A percentile compares a stretch with the other conserved stretches of the same genome.
Conservation (phyloP, 148 eudicot species). For the Cornus kousa region DNA sequence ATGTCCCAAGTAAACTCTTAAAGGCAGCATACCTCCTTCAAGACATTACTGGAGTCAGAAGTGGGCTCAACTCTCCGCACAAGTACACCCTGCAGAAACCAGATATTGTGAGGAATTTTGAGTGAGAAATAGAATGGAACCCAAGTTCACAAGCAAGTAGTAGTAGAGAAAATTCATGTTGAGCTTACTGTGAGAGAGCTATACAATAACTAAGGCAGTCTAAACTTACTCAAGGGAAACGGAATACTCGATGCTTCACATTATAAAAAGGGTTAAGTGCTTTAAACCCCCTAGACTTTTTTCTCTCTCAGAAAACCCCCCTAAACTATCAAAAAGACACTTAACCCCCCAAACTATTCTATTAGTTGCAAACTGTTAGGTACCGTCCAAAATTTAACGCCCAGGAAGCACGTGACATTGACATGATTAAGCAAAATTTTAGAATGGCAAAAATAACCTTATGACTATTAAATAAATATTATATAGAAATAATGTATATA, state of each 20-base stretch:
- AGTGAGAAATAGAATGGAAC: background rate
- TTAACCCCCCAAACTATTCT: too few species aligned
- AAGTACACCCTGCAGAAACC: conserved; percentile 74
- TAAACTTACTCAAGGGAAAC: background rate
- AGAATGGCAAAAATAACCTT: too few species aligned
- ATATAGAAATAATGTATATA: too few species aligned
- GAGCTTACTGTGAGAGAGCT: background rate
- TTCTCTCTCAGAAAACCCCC: too few species aligned
- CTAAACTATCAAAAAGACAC: too few species aligned
- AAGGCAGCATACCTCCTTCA: conserved; percentile 68
- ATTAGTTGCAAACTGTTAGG: too few species aligned
- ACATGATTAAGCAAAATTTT: too few species aligned
- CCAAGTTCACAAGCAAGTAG: background rate
- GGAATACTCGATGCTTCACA: background rate
- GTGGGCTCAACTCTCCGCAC: conserved; percentile 94
- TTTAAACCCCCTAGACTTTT: too few species aligned
- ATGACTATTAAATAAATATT: too few species aligned
- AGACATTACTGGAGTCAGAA: conserved; percentile 67
- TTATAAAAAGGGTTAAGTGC: too few species aligned
- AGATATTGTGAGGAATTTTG: background rate
- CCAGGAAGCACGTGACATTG: too few species aligned
- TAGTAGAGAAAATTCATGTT: background rate
- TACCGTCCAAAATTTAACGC: too few species aligned
- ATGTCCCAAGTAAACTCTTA: background rate
- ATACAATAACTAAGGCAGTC: background rate